Percentiles rank a stretch among this genome's conserved stretches.
Evolutionary conservation across 148 eudicot genomes (phyloP).

Genomic region (Cornus suecica): DNA sequence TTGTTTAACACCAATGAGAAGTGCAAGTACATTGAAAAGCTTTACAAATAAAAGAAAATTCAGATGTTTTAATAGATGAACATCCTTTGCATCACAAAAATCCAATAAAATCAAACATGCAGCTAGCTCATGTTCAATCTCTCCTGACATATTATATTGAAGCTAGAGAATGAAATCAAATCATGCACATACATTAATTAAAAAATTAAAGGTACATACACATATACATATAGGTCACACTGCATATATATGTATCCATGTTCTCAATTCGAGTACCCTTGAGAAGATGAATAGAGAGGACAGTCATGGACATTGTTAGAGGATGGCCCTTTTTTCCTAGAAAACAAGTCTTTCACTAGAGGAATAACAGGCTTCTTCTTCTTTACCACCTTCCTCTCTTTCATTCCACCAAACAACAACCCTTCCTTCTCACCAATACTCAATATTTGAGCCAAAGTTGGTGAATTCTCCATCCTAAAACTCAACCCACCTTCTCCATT

Average conservation of each 20-base stretch:
- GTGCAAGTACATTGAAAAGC: background rate
- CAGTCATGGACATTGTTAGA: slow-evolving; percentile 14
- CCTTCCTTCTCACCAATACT: slow-evolving; percentile 38
- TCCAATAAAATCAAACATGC: background rate
- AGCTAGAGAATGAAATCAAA: background rate
- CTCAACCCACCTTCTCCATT: background rate
- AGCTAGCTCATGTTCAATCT: background rate
- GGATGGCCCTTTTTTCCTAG: slow-evolving; percentile 49
- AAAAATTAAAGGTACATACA: background rate
- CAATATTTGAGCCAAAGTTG: slow-evolving; percentile 54
- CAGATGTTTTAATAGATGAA: background rate
- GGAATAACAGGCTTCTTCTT: slow-evolving; percentile 74
- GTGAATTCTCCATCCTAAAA: slow-evolving; percentile 20
- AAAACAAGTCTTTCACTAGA: slow-evolving; percentile 52
- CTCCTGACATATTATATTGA: background rate
- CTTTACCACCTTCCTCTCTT: slow-evolving; percentile 21
- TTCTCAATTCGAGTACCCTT: slow-evolving; percentile 13
- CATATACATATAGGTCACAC: background rate
- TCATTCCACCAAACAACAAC: slow-evolving; percentile 16
- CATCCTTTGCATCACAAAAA: background rate
- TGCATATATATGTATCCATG: background rate
- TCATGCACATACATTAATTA: background rate
- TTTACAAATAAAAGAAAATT: background rate
- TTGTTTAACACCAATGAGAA: too few relatives aligned
- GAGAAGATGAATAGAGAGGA: slow-evolving; percentile 20